phyloP scores from a whole-genome alignment of 2,329 filamentous ascomycete species.

The Fusarium sp. region DNA sequence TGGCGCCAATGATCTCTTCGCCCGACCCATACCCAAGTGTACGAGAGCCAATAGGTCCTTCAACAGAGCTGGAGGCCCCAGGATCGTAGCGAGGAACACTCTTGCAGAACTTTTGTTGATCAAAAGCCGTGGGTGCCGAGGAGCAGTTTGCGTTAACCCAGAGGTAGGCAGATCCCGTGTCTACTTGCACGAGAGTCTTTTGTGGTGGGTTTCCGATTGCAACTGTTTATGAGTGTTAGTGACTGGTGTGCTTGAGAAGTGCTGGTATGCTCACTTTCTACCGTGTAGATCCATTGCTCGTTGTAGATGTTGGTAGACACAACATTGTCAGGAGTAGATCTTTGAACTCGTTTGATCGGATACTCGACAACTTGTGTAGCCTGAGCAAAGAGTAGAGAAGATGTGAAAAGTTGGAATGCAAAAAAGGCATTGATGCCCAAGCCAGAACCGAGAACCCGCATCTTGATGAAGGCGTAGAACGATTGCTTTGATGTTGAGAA shows the following conservation, averaged over 20 bases:
- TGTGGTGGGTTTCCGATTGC: slow-evolving; percentile 48
- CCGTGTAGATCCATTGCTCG: slow-evolving; percentile 3
- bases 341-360: background rate
- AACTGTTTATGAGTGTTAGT: slow-evolving; percentile 13
- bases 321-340: background rate
- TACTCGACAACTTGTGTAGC: background rate
- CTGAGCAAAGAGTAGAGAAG: background rate
- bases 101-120: slow-evolving; percentile 28
- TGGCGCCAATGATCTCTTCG: background rate
- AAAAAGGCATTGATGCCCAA: background rate
- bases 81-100: slow-evolving; percentile 16
- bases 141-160: slow-evolving; percentile 52
- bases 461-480: background rate
- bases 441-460: background rate
- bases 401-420: background rate
- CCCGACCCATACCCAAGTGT: slow-evolving; percentile 28
- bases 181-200: slow-evolving; percentile 45
- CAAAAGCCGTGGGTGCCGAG: slow-evolving; percentile 15
- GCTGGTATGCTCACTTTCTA: background rate
- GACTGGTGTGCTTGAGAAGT: background rate
- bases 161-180: slow-evolving; percentile 50
- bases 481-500: background rate
- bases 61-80: background rate
- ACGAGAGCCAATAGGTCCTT: slow-evolving; percentile 10
- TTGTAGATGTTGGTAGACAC: background rate